These are phyloP conservation scores for Stephania yunnanensis DNA, from an alignment of 164 flowering plant species.

Conservation along the genomic window DNA sequence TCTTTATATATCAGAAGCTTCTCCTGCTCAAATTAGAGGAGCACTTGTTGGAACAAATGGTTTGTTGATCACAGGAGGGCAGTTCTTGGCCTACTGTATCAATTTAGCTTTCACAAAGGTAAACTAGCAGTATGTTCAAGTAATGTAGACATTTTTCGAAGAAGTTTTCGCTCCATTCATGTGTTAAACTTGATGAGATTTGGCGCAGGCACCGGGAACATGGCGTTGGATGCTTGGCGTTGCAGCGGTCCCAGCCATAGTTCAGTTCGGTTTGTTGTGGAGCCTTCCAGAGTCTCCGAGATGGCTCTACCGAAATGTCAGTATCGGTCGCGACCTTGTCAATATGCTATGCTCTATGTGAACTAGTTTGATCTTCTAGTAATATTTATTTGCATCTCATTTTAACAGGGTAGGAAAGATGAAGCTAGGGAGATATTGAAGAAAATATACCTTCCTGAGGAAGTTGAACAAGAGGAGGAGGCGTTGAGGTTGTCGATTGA, in stretches of 20 bases:
- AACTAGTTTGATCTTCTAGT: background rate
- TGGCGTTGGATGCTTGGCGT: conserved; percentile 98
- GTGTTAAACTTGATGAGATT: background rate
- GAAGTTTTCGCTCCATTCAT: background rate
- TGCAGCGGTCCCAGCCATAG: conserved; percentile 67
- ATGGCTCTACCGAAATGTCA: conserved; percentile 76
- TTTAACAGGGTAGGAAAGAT: conserved; percentile 38
- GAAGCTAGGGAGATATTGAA: conserved; percentile 52
- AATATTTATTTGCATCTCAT: background rate
- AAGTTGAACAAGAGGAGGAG: conserved; percentile 53
- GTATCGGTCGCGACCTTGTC: background rate
- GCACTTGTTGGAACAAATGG: conserved; percentile 84
- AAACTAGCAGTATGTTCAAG: background rate
- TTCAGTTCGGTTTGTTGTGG: conserved; percentile 68
- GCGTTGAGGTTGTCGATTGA: conserved; percentile 49
- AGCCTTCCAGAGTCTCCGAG: conserved; percentile 89
- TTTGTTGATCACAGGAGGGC: conserved; percentile 78
- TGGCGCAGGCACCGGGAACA: conserved; percentile 54
- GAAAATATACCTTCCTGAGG: conserved; percentile 59
- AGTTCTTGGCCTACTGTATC: conserved; percentile 69
- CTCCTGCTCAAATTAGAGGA: conserved; percentile 82
- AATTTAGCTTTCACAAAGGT: conserved; percentile 73
- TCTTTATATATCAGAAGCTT: conserved; percentile 82
- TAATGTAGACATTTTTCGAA: background rate
- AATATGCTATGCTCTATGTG: background rate